A percentile compares a stretch with the other conserved stretches of the same genome.
Evolutionary conservation across 2,329 filamentous ascomycete genomes (phyloP).

Genomic region (Ophiognomonia clavigignenti-juglandacearum): DNA sequence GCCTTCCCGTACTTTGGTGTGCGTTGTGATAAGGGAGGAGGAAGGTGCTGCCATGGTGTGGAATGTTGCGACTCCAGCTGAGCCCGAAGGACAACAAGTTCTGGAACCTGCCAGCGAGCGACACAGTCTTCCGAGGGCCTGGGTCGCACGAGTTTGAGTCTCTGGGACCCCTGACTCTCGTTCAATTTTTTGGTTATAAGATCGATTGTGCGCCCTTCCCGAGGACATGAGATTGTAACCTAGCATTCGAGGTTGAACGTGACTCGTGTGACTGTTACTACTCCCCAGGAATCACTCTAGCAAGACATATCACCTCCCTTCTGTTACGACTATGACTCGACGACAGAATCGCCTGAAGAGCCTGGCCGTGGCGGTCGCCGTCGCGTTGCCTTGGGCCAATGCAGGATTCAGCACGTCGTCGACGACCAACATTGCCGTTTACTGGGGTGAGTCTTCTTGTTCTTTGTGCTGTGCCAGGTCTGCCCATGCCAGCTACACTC

Average conservation of each 20-base stretch:
- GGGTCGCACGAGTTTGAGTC: background rate
- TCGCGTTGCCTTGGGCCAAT: conserved; percentile 24
- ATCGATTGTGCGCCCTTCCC: no score
- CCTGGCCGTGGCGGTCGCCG: background rate
- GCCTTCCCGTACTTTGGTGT: background rate
- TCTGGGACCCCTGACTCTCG: no score
- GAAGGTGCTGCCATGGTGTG: conserved; percentile 14
- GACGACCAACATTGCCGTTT: conserved; percentile 54
- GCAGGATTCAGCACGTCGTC: conserved; percentile 42
- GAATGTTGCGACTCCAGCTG: conserved; percentile 9
- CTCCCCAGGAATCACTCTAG: background rate
- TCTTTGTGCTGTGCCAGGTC: background rate
- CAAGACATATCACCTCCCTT: background rate
- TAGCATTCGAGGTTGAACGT: no score
- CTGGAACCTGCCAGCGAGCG: background rate
- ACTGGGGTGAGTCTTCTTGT: conserved; percentile 50
- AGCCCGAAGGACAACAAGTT: background rate
- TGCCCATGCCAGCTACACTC: background rate
- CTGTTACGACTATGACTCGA: conserved; percentile 8
- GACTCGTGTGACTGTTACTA: no score
- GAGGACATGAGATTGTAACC: no score
- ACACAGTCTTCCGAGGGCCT: background rate
- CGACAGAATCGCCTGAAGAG: background rate
- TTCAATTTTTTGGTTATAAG: no score
- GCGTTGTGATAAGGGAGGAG: background rate